A percentile compares a stretch with the other conserved stretches of the same genome.
These are phyloP conservation scores for Penicillium sp. DNA, from an alignment of 2,329 filamentous ascomycete species.

Conservation along the genomic window DNA sequence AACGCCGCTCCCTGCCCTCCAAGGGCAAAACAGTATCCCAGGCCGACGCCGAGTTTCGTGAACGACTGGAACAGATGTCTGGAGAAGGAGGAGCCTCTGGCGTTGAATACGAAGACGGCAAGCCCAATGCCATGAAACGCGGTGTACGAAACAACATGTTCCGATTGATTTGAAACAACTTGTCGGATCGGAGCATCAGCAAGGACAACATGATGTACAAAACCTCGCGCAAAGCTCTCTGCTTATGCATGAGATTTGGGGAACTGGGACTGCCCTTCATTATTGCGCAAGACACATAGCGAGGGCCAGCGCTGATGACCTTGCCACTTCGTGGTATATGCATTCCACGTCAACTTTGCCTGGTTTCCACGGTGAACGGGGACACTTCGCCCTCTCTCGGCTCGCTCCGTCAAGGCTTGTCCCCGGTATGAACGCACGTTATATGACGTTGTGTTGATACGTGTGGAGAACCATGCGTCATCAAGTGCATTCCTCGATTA, in stretches of 20 bases:
- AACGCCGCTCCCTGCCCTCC: constrained; percentile 14
- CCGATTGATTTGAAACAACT: constrained; percentile 56
- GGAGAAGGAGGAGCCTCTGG: constrained; percentile 72
- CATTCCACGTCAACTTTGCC: neutral
- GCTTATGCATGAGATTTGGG: no score
- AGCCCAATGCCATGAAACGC: constrained; percentile 71
- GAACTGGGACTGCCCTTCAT: no score
- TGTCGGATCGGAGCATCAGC: neutral
- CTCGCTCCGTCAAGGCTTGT: neutral
- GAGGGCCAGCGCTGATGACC: no score
- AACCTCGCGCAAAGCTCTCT: no score
- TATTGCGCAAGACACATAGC: no score
- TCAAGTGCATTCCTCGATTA: constrained; percentile 12
- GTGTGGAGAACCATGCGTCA: constrained; percentile 1
- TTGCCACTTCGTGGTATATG: no score
- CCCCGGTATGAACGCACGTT: neutral
- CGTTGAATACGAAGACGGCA: constrained; percentile 74
- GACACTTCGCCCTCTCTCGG: neutral
- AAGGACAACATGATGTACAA: neutral
- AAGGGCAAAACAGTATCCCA: constrained; percentile 61
- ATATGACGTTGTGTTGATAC: neutral
- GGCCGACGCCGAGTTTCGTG: constrained; percentile 66
- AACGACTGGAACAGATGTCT: constrained; percentile 66
- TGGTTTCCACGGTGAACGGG: neutral
- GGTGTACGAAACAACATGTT: constrained; percentile 79